phyloP scores from a whole-genome alignment of 208 protist genomes.

The Naegleria gruberi region DNA sequence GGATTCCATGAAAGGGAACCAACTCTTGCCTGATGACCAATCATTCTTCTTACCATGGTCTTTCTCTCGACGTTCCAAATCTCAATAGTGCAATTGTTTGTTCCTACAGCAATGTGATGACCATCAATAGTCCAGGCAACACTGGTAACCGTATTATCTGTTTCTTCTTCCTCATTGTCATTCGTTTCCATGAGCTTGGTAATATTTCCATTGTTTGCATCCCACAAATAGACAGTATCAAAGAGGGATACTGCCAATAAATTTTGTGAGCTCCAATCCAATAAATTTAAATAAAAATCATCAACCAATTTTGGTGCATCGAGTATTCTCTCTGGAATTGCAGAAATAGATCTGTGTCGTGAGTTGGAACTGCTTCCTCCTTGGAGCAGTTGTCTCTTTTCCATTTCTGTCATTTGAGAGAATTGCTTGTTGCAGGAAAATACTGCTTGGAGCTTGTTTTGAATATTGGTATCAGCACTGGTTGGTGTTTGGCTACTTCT shows the following conservation, averaged over 20 bases:
- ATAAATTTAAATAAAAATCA: conserved; percentile 83
- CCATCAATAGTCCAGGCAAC: conserved; percentile 53
- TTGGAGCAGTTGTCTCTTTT: not conserved
- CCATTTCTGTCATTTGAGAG: not conserved
- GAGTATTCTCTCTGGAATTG: conserved; percentile 52
- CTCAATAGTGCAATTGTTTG: not conserved
- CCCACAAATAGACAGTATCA: conserved; percentile 74
- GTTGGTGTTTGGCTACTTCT: not conserved
- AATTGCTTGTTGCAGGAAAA: not conserved
- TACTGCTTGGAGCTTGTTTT: not conserved
- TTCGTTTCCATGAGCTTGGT: conserved; percentile 36
- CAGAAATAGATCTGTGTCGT: conserved; percentile 34
- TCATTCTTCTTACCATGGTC: conserved; percentile 61
- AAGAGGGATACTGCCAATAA: conserved; percentile 69
- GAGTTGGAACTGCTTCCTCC: not conserved
- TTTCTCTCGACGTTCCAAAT: conserved; percentile 70
- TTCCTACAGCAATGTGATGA: conserved; percentile 44
- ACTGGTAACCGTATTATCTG: conserved; percentile 50
- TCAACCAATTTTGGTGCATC: conserved; percentile 77
- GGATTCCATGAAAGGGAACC: conserved; percentile 84
- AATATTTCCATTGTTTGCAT: conserved; percentile 55
- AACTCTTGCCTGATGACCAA: conserved; percentile 76
- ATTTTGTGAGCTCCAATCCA: conserved; percentile 64
- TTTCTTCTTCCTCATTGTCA: not conserved
- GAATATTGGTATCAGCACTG: not conserved